phyloP scores from a whole-genome alignment of 2,329 filamentous ascomycete genomes.

The Fusarium subtropicale region DNA sequence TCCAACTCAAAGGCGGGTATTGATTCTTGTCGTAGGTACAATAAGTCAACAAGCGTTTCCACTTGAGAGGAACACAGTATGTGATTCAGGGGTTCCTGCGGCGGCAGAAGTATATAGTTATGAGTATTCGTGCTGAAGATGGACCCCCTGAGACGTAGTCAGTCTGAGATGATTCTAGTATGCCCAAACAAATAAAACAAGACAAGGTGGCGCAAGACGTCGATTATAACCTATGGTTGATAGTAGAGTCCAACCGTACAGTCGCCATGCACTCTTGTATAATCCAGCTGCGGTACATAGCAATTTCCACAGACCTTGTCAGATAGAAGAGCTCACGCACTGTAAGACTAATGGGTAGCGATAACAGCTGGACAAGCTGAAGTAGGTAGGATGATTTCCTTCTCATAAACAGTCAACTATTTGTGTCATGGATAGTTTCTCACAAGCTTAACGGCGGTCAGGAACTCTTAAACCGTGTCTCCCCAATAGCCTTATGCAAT shows the following conservation, averaged over 20 bases:
- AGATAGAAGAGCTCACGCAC: not conserved
- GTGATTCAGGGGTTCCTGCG: not conserved
- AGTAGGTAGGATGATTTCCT: not conserved
- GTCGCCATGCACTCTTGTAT: too few relatives aligned
- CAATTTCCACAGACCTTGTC: not conserved
- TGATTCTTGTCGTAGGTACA: not conserved
- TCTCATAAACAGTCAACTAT: not conserved
- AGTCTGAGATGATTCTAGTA: not conserved
- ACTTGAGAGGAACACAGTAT: not conserved
- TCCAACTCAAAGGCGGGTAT: not conserved
- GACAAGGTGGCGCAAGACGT: too few relatives aligned
- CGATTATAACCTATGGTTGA: too few relatives aligned
- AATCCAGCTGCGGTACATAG: not conserved
- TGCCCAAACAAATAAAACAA: not conserved
- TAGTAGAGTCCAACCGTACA: too few relatives aligned
- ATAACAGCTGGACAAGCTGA: not conserved
- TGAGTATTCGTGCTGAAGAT: too few relatives aligned
- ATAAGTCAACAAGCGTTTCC: not conserved
- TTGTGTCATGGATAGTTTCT: not conserved
- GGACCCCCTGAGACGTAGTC: not conserved
- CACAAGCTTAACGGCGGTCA: not conserved
- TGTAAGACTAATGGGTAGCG: not conserved
- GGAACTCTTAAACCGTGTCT: too few relatives aligned
- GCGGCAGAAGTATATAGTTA: not conserved
- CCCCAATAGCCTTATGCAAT: not conserved